Percentiles rank a stretch among this genome's conserved stretches.
phyloP scores from a whole-genome alignment of 805 yeast genomes.

The Candida broadrunensis region DNA sequence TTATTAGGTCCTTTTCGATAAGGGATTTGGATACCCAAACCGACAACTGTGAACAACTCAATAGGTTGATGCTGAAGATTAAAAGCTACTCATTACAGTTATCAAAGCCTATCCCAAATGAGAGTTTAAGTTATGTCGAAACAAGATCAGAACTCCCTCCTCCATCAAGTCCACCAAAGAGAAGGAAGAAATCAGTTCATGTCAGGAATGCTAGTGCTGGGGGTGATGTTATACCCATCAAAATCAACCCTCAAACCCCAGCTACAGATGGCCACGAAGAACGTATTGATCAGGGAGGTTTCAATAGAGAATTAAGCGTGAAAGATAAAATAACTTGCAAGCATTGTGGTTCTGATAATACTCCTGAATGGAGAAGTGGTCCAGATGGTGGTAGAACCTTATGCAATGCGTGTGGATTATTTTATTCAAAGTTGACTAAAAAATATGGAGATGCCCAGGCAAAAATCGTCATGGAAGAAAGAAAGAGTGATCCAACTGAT shows the following conservation, averaged over 20 bases:
- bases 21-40: not conserved
- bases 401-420: slow-evolving; percentile 92
- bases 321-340: slow-evolving; percentile 13
- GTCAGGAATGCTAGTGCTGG: slow-evolving; percentile 1
- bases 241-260: slow-evolving; percentile 3
- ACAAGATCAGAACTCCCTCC: not conserved
- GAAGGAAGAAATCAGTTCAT: not conserved
- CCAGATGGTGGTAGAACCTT: slow-evolving; percentile 79
- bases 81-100: not conserved
- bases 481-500: slow-evolving; percentile 18
- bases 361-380: slow-evolving; percentile 95
- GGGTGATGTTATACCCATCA: slow-evolving; percentile 8
- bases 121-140: not conserved
- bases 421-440: slow-evolving; percentile 58
- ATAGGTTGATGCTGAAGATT: not conserved
- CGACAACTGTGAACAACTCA: not conserved
- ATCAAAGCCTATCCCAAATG: not conserved
- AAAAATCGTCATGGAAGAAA: slow-evolving; percentile 25
- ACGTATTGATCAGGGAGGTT: slow-evolving; percentile 8
- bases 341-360: slow-evolving; percentile 71
- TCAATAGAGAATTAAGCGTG: slow-evolving; percentile 15
- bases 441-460: slow-evolving; percentile 45
- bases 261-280: slow-evolving; percentile 1
- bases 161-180: not conserved
- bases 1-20: not conserved